These are phyloP conservation scores for Xylaria sp. DNA, from an alignment of 2,329 filamentous ascomycete species.

Conservation along the genomic window DNA sequence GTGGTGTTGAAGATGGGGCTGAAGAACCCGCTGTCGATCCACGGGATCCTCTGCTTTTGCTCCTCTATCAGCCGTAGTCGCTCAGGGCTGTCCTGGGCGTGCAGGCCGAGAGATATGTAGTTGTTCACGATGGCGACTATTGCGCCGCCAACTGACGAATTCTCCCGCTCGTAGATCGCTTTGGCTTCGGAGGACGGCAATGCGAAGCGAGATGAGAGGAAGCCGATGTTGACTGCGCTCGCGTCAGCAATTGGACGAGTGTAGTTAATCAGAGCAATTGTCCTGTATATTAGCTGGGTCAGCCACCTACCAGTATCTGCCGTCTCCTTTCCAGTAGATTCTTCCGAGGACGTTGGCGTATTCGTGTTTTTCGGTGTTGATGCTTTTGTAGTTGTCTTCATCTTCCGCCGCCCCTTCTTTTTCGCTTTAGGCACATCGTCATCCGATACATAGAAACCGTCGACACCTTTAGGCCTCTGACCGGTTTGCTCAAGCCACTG, in stretches of 20 bases:
- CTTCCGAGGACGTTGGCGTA: conserved; percentile 17
- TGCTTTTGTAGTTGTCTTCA: conserved; percentile 31
- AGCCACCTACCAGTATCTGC: conserved; percentile 32
- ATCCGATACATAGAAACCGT: conserved; percentile 73
- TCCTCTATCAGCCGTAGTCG: conserved; percentile 41
- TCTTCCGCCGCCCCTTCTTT: conserved; percentile 46
- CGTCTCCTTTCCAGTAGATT: conserved; percentile 10
- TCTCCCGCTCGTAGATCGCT: conserved; percentile 47
- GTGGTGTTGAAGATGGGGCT: conserved; percentile 50
- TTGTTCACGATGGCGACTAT: conserved; percentile 51
- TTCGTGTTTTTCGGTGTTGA: conserved; percentile 13
- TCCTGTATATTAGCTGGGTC: not conserved
- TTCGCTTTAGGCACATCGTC: conserved; percentile 47
- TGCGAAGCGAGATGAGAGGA: conserved; percentile 51
- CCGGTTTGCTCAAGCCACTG: conserved; percentile 75
- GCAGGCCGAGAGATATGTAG: conserved; percentile 47
- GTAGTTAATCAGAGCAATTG: not conserved
- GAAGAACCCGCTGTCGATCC: conserved; percentile 52
- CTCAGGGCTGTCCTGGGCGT: conserved; percentile 40
- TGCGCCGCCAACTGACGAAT: conserved; percentile 47
- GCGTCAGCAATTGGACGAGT: conserved; percentile 18
- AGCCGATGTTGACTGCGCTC: conserved; percentile 48
- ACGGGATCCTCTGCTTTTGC: conserved; percentile 47
- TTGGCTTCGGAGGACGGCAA: conserved; percentile 49
- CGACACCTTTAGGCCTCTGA: conserved; percentile 73